Base-by-base conservation (phyloP, 2,329 filamentous ascomycete genomes). In the Calonectria pauciramosa region DNA sequence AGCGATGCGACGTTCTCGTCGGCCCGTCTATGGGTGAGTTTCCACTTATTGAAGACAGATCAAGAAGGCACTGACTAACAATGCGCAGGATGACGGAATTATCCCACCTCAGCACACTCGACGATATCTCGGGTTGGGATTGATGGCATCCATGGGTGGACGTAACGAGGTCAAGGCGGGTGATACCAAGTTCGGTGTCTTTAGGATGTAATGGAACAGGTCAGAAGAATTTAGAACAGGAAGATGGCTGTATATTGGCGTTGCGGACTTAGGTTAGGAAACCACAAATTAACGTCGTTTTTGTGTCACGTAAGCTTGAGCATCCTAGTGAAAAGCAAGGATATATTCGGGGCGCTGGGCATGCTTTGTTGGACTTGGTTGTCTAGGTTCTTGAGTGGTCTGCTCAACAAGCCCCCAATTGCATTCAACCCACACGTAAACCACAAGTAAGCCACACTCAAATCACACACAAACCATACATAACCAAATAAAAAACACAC, bases 1-100 rank as follows among this genome's bases (percentile, higher is more conserved):
- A 98, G 95, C 70, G 95, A 98, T 80, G 95, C 95, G 0, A 92
- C 94, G 0, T 99, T 96, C 85, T 97, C 95, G 1, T 95, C 93
- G 38, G 96, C 97, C 7, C 90, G 96, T 76, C 86, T 99, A 80
- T 99, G 97, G 97, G 96, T 91, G 79, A 85, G 89, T 87, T 52
- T 6, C 14, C 3, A 18, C 44, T 36, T 10, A 13, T 36, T 26
- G 16, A 8, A 11, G 10, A 20, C 16, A 2, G 1, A 8, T 49
- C 20, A 41, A 26, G 18, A 9, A 23, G 20, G 28, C 47, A n/a
- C n/a, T n/a, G n/a, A 54, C 76, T 81, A 71, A 75, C 54, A n/a
- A 51, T 30, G 20, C 14, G 6, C 16, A 93, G 91, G 91, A 96
- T 80, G 94, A 96, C 79, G 94, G 94, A 18, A 91, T 96, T 49